Evolutionary conservation across 1,284 basidiomycete genomes (phyloP), one percentile per base, ranked within the genome.

Genomic region (Phylloboletellus chloephorus): DNA sequence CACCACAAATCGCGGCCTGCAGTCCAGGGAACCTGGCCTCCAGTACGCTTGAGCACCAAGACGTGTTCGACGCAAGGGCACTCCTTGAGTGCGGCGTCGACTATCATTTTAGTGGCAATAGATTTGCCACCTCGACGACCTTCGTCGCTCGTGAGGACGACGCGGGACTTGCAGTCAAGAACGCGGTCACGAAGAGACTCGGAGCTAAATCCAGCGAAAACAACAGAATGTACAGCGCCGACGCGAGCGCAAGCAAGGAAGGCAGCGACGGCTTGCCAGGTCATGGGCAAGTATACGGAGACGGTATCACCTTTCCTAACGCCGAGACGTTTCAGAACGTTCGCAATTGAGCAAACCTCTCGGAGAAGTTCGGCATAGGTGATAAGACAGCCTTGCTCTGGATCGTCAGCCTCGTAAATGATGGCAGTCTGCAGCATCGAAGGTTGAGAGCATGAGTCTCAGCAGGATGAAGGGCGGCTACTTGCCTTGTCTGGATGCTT

Each of bases 401-500:
- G 89, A 67, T 98, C 95, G 57, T 98, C 96, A 3, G 92, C 94
- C 67, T 98, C 95, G 72, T 95, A 98, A 68, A 98, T 95, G 69
- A 98, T 96, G 34, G 95, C 95, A 17, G 84, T 80, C 86, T 78
- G 45, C 23, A 24, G 21, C 20, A 23, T 21, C 13, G 8, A 22
- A 16, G 0, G 19, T 15, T 25, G n/a, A 38, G 21, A 11, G 37
- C 17, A 29, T 16, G 32, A 21, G 17, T 19, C 13, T 15, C 16
- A 2, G 19, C 13, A 26, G 34, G 37, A 21, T 4, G 7, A 25
- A 19, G 19, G 2, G 7, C 5, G 2, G 15, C 34, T 47, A 37
- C 66, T 44, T 49, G 86, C 89, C 73, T 89, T 92, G 63, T 98
- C 72, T 0, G 95, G 95, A 59, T 92, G 72, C 63, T 84, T 81